Evolutionary conservation across 768 basidiomycete species (phyloP).

Genomic region (Lepiota brunneoincarnata): DNA sequence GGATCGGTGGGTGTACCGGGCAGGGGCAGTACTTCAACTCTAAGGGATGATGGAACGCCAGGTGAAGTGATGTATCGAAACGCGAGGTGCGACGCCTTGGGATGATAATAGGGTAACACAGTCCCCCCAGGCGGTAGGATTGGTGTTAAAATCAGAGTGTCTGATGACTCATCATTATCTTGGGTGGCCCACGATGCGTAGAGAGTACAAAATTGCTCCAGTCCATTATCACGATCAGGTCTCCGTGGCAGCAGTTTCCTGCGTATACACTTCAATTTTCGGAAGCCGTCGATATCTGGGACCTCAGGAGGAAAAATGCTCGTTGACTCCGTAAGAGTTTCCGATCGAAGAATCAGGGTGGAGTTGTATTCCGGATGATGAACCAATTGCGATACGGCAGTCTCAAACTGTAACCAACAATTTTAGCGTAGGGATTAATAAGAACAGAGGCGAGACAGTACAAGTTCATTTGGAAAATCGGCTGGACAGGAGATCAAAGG

Average conservation of each 20-base stretch:
- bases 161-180: conserved; percentile 1
- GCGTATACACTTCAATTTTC: conserved; percentile 51
- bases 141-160: conserved; percentile 57
- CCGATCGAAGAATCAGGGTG: conserved; percentile 84
- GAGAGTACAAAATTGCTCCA: conserved; percentile 82
- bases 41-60: conserved; percentile 31
- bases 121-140: conserved; percentile 38
- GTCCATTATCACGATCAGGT: conserved; percentile 67
- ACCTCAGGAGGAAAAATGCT: conserved; percentile 29
- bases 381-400: conserved; percentile 67
- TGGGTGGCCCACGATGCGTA: conserved; percentile 34
- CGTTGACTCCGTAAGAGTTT: conserved; percentile 47
- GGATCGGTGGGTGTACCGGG: conserved; percentile 44
- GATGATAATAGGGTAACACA: conserved; percentile 88
- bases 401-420: conserved; percentile 57
- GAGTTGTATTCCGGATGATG: conserved; percentile 94
- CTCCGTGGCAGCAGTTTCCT: conserved; percentile 74
- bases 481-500: conserved; percentile 23
- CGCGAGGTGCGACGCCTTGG: conserved; percentile 73
- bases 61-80: conserved; percentile 60
- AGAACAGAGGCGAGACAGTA: conserved; percentile 11
- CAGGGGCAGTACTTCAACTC: conserved; percentile 59
- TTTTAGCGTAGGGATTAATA: not conserved
- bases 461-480: conserved; percentile 23
- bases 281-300: conserved; percentile 34